Conservation (phyloP, 2,329 filamentous ascomycete genomes). For the Aureobasidium sp. region DNA sequence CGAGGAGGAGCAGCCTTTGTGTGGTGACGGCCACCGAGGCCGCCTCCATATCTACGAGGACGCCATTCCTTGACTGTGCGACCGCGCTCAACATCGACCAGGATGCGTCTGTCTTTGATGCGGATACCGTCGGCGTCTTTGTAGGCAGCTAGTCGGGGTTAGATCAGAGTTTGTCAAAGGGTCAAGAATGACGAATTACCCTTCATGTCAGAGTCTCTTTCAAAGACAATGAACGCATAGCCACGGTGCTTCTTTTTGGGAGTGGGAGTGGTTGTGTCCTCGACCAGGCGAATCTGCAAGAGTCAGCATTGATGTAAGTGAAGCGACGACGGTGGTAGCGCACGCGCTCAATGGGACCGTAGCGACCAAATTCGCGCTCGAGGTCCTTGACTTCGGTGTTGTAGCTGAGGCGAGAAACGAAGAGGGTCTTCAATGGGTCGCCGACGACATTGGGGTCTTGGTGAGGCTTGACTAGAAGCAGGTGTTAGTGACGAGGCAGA, state of each 20-base stretch:
- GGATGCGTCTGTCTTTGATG: conserved; percentile 84
- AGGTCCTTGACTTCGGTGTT: conserved; percentile 82
- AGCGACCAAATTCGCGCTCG: conserved; percentile 86
- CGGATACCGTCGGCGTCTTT: conserved; percentile 79
- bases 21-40: conserved; percentile 84
- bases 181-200: conserved; percentile 50
- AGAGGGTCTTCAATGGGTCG: conserved; percentile 90
- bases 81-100: conserved; percentile 93
- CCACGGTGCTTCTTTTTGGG: conserved; percentile 63
- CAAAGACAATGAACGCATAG: conserved; percentile 95
- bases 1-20: conserved; percentile 70
- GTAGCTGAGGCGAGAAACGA: conserved; percentile 84
- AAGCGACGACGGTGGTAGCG: conserved; percentile 28
- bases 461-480: conserved; percentile 59
- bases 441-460: conserved; percentile 85
- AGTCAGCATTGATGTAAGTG: conserved; percentile 14
- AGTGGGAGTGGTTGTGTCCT: conserved; percentile 36
- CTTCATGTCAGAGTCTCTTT: conserved; percentile 98
- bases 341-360: conserved; percentile 88
- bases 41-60: conserved; percentile 82
- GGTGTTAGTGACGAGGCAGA: background rate
- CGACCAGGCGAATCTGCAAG: conserved; percentile 72
- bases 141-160: conserved; percentile 68
- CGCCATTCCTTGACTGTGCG: conserved; percentile 91
- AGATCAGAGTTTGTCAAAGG: conserved; percentile 19